Percentiles rank a stretch among this genome's conserved stretches.
These are phyloP conservation scores for Cadophora malorum DNA, from an alignment of 2,329 filamentous ascomycete genomes.

Conservation along the genomic window DNA sequence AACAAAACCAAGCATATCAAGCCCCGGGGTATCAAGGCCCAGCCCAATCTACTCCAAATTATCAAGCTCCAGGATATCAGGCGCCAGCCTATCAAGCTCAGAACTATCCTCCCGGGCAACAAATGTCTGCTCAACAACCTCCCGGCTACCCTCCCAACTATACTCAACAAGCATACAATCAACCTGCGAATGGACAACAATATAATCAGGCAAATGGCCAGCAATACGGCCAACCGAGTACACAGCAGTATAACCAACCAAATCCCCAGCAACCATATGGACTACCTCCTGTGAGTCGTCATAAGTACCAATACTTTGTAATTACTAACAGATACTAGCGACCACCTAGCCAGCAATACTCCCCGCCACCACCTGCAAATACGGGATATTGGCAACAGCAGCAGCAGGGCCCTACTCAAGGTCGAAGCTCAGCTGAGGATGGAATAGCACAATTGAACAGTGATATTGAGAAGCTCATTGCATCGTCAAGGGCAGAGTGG, in stretches of 20 bases:
- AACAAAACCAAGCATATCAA: constrained; percentile 43
- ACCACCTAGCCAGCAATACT: constrained; percentile 43
- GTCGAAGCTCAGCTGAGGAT: constrained; percentile 51
- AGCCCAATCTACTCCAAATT: constrained; percentile 46
- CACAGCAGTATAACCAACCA: constrained; percentile 24
- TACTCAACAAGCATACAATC: constrained; percentile 22
- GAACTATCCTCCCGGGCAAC: constrained; percentile 21
- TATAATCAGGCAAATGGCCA: constrained; percentile 30
- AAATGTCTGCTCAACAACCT: neutral
- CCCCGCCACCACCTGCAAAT: constrained; percentile 47
- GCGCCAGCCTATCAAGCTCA: constrained; percentile 14
- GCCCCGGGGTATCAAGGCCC: constrained; percentile 43
- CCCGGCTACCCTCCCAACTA: constrained; percentile 33
- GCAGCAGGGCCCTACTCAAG: constrained; percentile 41
- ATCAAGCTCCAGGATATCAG: constrained; percentile 29
- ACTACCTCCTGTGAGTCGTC: constrained; percentile 39
- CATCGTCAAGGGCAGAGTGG: constrained; percentile 74
- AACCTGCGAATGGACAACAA: constrained; percentile 26
- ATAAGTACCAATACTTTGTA: neutral
- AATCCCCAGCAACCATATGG: constrained; percentile 39
- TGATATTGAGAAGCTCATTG: constrained; percentile 82
- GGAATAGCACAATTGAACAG: constrained; percentile 78
- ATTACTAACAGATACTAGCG: constrained; percentile 23
- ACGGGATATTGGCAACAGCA: constrained; percentile 43
- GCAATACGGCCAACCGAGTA: constrained; percentile 19